A percentile compares a stretch with the other conserved stretches of the same genome.
Evolutionary conservation across 441 rosid species (phyloP).

Genomic region (Pelargonium fulgidum): DNA sequence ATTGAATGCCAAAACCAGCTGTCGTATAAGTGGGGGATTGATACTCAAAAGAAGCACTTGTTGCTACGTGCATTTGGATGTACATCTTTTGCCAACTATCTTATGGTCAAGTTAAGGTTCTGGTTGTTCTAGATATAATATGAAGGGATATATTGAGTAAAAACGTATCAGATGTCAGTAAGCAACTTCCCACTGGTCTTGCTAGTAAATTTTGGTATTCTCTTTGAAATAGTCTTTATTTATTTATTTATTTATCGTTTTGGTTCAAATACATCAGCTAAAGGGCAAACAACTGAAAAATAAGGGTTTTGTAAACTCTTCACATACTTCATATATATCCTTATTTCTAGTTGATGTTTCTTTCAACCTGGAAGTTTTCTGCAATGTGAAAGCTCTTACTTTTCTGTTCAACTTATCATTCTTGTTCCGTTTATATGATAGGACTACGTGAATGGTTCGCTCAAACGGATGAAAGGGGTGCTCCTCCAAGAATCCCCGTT

Average conservation of each 20-base stretch:
- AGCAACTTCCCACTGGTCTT: neutral
- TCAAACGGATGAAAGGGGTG: slow-evolving; percentile 92
- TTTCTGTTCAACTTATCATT: slow-evolving; percentile 16
- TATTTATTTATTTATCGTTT: neutral
- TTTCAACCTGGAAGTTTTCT: slow-evolving; percentile 2
- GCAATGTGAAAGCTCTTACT: slow-evolving; percentile 6
- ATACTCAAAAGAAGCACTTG: slow-evolving; percentile 4
- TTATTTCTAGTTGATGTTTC: slow-evolving; percentile 3
- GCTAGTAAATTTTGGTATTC: neutral
- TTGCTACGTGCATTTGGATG: neutral
- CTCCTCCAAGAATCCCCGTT: slow-evolving; percentile 88
- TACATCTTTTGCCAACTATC: neutral
- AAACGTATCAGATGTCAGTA: neutral
- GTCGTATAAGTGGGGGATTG: slow-evolving; percentile 1
- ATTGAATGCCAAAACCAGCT: neutral
- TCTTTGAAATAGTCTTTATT: slow-evolving; percentile 1
- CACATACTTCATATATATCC: neutral
- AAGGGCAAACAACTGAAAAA: neutral
- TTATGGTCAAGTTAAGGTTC: slow-evolving; percentile 1
- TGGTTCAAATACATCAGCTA: neutral
- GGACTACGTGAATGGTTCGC: slow-evolving; percentile 97
- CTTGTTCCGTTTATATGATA: slow-evolving; percentile 25
- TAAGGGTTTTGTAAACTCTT: neutral
- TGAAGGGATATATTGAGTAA: neutral
- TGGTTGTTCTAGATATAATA: neutral